Percentiles rank a stretch among this genome's conserved stretches.
These are phyloP conservation scores for Alternaria gansuensis DNA, from an alignment of 2,329 filamentous ascomycete species.

Conservation along the genomic window DNA sequence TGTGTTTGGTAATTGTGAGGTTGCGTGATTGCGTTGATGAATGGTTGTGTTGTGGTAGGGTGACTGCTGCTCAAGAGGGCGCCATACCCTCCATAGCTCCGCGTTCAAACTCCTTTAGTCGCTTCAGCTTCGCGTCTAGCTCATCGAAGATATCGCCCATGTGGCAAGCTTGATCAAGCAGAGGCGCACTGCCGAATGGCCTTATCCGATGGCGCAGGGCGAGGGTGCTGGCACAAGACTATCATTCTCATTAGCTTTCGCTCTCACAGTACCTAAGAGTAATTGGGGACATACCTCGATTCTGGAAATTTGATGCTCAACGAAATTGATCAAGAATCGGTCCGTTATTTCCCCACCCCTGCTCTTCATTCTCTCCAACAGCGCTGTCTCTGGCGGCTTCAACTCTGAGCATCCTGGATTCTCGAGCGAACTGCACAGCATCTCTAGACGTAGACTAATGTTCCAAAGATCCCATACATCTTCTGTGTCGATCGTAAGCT, in stretches of 20 bases:
- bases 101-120: slow-evolving; percentile 62
- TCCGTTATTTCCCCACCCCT: slow-evolving; percentile 87
- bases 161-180: slow-evolving; percentile 78
- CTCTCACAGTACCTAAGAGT: neutral
- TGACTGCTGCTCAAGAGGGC: slow-evolving; percentile 27
- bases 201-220: slow-evolving; percentile 79
- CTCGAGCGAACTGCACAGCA: slow-evolving; percentile 90
- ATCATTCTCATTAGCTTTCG: slow-evolving; percentile 33
- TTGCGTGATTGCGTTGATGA: neutral
- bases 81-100: slow-evolving; percentile 42
- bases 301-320: slow-evolving; percentile 93
- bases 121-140: slow-evolving; percentile 68
- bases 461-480: slow-evolving; percentile 90
- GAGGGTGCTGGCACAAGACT: slow-evolving; percentile 85
- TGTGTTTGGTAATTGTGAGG: neutral
- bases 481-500: slow-evolving; percentile 82
- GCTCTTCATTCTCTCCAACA: slow-evolving; percentile 77
- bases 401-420: slow-evolving; percentile 69
- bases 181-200: slow-evolving; percentile 69
- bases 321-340: slow-evolving; percentile 83
- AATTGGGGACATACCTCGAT: slow-evolving; percentile 77
- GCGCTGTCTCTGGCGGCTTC: slow-evolving; percentile 80
- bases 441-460: slow-evolving; percentile 87
- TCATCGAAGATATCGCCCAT: slow-evolving; percentile 75
- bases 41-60: neutral